These are phyloP conservation scores for Cyberlindnera lachancei DNA, from an alignment of 805 yeast species.

Conservation along the genomic window DNA sequence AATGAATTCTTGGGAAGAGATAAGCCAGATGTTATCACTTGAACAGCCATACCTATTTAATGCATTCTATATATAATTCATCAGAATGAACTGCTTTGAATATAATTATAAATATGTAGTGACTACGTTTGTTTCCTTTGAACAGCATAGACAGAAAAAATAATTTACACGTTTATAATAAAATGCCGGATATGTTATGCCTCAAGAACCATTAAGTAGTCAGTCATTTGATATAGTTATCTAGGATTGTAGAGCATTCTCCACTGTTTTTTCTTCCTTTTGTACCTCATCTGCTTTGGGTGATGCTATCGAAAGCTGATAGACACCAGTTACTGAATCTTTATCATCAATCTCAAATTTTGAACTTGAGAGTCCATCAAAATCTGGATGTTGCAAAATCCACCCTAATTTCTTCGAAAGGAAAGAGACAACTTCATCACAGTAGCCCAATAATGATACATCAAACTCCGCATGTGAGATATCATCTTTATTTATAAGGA, in stretches of 20 bases:
- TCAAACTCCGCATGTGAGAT: slow-evolving; percentile 75
- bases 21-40: slow-evolving; percentile 87
- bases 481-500: slow-evolving; percentile 71
- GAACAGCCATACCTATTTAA: background rate
- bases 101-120: no score
- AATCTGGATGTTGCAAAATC: slow-evolving; percentile 51
- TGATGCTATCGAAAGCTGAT: slow-evolving; percentile 17
- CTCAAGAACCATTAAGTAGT: no score
- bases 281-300: no score
- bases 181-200: no score
- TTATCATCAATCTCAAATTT: slow-evolving; percentile 23
- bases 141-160: no score
- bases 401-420: slow-evolving; percentile 51
- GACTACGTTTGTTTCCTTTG: no score
- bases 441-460: slow-evolving; percentile 64
- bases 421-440: slow-evolving; percentile 75
- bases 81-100: background rate
- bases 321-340: slow-evolving; percentile 29
- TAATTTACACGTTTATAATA: no score
- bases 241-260: no score
- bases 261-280: no score
- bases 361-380: slow-evolving; percentile 28
- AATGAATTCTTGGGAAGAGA: slow-evolving; percentile 70
- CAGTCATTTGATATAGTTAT: no score
- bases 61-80: background rate